Conservation (phyloP, 1,284 basidiomycete genomes). For the Malassezia equina region DNA sequence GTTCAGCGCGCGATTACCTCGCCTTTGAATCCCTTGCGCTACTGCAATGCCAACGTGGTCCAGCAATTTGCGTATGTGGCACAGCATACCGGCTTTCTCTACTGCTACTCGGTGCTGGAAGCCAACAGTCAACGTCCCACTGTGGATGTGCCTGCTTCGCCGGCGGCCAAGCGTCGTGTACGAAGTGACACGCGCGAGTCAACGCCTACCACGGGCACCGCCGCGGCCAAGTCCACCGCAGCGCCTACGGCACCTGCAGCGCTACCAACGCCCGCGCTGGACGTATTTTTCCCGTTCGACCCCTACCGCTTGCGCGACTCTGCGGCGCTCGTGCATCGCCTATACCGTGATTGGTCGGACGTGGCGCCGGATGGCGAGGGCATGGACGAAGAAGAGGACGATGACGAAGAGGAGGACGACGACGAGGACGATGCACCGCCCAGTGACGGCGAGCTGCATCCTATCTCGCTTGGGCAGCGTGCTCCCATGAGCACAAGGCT, state of each 20-base stretch:
- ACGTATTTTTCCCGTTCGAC: constrained; percentile 96
- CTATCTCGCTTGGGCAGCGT: constrained; percentile 10
- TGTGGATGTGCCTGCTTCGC: constrained; percentile 1
- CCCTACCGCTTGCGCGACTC: constrained; percentile 73
- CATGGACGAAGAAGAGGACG: constrained; percentile 28
- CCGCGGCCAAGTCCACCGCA: neutral
- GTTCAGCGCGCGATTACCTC: constrained; percentile 73
- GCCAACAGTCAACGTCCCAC: constrained; percentile 53
- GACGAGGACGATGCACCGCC: neutral
- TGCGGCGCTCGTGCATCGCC: constrained; percentile 51
- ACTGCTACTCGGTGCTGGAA: constrained; percentile 88
- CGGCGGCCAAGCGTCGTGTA: neutral
- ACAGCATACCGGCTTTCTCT: constrained; percentile 79
- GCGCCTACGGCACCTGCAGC: constrained; percentile 6
- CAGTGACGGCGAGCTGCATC: neutral
- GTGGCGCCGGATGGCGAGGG: constrained; percentile 47
- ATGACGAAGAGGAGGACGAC: constrained; percentile 23
- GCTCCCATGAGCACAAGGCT: constrained; percentile 2
- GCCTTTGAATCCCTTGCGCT: constrained; percentile 68
- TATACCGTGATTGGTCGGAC: constrained; percentile 55
- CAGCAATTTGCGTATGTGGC: constrained; percentile 89
- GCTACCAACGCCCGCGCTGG: constrained; percentile 52
- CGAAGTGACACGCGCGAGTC: constrained; percentile 9
- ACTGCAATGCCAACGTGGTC: constrained; percentile 73
- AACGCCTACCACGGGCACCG: constrained; percentile 4